phyloP scores from a whole-genome alignment of 768 basidiomycete species.

The Calocera viscosa region DNA sequence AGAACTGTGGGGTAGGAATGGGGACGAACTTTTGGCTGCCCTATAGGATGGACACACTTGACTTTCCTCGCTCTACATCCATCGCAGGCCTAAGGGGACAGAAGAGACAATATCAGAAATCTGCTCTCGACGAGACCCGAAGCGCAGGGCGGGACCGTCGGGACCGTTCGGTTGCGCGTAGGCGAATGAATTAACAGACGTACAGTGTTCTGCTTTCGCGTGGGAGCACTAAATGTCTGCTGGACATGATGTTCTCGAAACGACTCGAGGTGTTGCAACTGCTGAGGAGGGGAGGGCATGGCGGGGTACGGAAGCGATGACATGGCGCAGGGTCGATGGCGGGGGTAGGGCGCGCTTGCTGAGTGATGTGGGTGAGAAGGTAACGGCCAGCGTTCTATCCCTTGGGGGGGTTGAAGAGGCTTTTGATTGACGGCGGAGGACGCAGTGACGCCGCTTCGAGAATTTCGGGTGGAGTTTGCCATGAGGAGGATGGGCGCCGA shows the following conservation, averaged over 20 bases:
- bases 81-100: neutral
- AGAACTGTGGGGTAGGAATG: conserved; percentile 2
- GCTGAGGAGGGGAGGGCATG: neutral
- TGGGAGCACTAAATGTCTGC: neutral
- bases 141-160: neutral
- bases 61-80: conserved; percentile 3
- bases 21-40: conserved; percentile 8
- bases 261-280: neutral
- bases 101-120: neutral
- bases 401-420: neutral
- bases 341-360: neutral
- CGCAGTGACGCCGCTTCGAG: neutral
- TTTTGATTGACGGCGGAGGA: conserved; percentile 7
- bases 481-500: neutral
- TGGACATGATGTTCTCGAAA: neutral
- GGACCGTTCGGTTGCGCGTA: neutral
- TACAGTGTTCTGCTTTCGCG: neutral
- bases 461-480: neutral
- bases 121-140: neutral
- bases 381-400: neutral
- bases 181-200: neutral
- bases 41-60: conserved; percentile 4
- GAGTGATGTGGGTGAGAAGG: neutral
- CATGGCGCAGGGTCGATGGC: neutral
- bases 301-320: conserved; percentile 5